Base-by-base conservation (phyloP, 768 basidiomycete genomes). In the Paxillus involutus region DNA sequence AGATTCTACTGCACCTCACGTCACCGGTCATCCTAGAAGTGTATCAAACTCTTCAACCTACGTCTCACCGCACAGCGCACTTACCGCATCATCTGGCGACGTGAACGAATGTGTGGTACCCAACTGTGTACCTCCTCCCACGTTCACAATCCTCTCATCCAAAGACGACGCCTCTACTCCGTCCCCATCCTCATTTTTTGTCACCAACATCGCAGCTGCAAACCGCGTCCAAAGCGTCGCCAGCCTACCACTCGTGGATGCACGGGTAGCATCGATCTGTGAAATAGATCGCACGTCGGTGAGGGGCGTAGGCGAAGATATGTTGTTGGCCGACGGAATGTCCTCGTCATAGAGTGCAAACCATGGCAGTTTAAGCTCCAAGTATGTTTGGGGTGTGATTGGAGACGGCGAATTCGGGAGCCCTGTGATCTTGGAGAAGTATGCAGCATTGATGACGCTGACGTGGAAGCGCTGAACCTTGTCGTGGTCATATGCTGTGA, bases 311-410 rank as follows among this genome's bases (percentile, higher is more conserved):
- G 29, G 30, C 5, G 44, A 46, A n/a, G 29, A 46, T 7, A 29
- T 33, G 17, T 41, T 65, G 53, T 49, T 49, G 39, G 47, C 61
- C 30, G 24, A 42, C n/a, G 56, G 59, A 37, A 62, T 44, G 36
- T 58, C 49, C 40, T 62, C 59, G 42, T 62, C 61, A 17, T 60
- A 62, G 30, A 60, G 29, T n/a, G 52, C 35, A 35, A 49, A 56
- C 61, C 61, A 62, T 24, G 61, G 56, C 43, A 55, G 52, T 19
- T 45, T 30, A 32, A 49, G 47, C 17, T 56, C 24, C 21, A 52
- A 19, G 37, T 63, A 63, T 26, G 60, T 56, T 44, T 56, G 43
- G 21, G 32, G 11, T 30, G 40, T 42, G 41, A 61, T 49, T 24
- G 58, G 61, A 16, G 60, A 49, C n/a, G 49, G 47, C 44, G 62